Evolutionary conservation across 1,284 basidiomycete species (phyloP).

Genomic region (Sporisorium graminicola): DNA sequence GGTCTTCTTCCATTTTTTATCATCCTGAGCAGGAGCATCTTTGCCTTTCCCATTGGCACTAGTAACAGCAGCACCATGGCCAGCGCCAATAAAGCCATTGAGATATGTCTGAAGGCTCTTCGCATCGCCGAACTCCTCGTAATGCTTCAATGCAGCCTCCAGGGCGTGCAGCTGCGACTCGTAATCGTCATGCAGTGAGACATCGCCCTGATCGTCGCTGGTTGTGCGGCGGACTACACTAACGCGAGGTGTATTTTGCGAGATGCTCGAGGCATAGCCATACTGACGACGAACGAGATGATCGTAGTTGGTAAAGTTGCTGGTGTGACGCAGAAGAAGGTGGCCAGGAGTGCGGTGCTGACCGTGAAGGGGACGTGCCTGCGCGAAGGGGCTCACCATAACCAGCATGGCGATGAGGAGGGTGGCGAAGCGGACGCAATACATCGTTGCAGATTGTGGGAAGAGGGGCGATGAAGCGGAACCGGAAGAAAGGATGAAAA

Average conservation of each 20-base stretch:
- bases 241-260: not conserved
- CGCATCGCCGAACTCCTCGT: conserved; percentile 30
- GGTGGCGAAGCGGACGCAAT: not conserved
- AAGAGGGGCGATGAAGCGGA: not conserved
- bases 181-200: conserved; percentile 19
- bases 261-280: not conserved
- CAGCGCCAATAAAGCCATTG: conserved; percentile 13
- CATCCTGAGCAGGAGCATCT: not conserved
- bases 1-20: not conserved
- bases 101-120: conserved; percentile 32
- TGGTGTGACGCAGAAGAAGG: not conserved
- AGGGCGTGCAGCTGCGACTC: conserved; percentile 24
- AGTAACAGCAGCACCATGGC: not conserved
- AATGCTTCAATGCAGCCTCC: conserved; percentile 40
- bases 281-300: not conserved
- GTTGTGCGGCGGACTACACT: not conserved
- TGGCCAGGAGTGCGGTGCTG: not conserved
- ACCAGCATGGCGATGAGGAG: conserved; percentile 15
- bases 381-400: conserved; percentile 2
- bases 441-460: not conserved
- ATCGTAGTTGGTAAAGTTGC: not conserved
- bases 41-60: not conserved
- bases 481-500: not conserved
- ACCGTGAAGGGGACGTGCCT: conserved; percentile 4
- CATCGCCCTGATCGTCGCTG: conserved; percentile 13